Evolutionary conservation across 768 basidiomycete genomes (phyloP).

Genomic region (Kwoniella sp.): DNA sequence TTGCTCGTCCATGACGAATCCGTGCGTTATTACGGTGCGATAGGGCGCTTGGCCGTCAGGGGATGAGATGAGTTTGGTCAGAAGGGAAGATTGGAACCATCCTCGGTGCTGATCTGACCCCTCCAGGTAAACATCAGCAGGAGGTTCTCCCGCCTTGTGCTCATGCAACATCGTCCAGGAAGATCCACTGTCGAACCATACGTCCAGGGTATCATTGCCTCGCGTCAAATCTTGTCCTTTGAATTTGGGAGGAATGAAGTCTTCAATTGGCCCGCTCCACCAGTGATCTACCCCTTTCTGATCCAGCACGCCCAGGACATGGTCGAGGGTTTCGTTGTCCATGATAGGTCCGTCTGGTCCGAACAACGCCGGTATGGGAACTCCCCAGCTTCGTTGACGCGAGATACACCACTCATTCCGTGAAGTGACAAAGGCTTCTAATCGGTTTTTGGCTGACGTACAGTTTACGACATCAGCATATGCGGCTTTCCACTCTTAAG

Average conservation of each 20-base stretch:
- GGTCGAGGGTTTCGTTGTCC: constrained; percentile 66
- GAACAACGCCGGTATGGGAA: constrained; percentile 88
- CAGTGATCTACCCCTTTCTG: constrained; percentile 77
- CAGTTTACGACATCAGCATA: not conserved
- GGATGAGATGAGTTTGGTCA: constrained; percentile 70
- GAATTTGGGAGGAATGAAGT: constrained; percentile 73
- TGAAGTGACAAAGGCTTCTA: constrained; percentile 79
- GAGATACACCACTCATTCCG: constrained; percentile 99
- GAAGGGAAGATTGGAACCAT: constrained; percentile 95
- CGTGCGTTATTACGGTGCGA: constrained; percentile 83
- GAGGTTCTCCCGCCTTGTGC: constrained; percentile 55
- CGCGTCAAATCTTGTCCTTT: constrained; percentile 67
- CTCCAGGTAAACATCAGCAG: constrained; percentile 87
- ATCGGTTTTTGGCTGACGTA: constrained; percentile 74
- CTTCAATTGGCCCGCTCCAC: constrained; percentile 84
- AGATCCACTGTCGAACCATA: constrained; percentile 97
- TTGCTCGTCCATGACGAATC: constrained; percentile 88
- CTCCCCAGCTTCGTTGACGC: constrained; percentile 94
- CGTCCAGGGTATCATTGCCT: constrained; percentile 95
- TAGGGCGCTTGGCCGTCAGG: constrained; percentile 63
- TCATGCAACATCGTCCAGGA: constrained; percentile 74
- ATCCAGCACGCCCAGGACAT: constrained; percentile 76
- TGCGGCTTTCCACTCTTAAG: not conserved
- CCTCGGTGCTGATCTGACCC: constrained; percentile 97
- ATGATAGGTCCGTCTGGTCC: constrained; percentile 70